Base-by-base conservation (phyloP, 805 yeast species). In the Middelhovenomyces tepae region DNA sequence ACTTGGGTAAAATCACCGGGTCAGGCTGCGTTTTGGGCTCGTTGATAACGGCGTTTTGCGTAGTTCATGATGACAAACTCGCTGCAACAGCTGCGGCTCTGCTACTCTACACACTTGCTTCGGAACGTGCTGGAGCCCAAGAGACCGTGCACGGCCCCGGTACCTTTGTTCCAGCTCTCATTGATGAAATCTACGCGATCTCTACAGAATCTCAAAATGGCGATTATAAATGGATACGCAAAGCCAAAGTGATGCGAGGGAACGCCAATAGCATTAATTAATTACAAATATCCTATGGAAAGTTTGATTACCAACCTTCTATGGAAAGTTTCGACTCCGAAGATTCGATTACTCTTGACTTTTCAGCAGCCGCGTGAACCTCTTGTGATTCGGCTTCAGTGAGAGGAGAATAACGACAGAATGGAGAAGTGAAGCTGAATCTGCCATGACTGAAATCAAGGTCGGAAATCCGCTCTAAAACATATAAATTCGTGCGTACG, bases 361-460 rank as follows among this genome's bases (percentile, higher is more conserved):
- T 4, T n/a, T 22, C n/a, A 8, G 19, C 40, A 28, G 21, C 25
- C 5, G 22, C 19, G 28, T 22, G 18, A 17, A 42, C 35, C 31
- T 44, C 45, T 3, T 21, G 28, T 7, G 33, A 39, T 21, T 42
- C 46, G 11, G 35, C 32, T 13, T 36, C 39, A 1, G 85, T 73
- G 45, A 86, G 64, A 14, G 79, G 81, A 44, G 70, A 75, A 31
- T 89, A 93, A 3, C 78, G 70, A 52, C 76, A 75, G 53, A 78
- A 73, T 8, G 95, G 94, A 7, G 87, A 75, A 24, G 84, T 80
- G 59, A 91, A 91, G 36, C 67, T 69, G 57, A 87, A 86, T 47
- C 77, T 74, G 20, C 98, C 98, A 45, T 82, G 74, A 1, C 93
- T 95, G 63, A 91, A 89, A 45, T 89, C 95, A 46, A 94, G 69